Percentiles rank a stretch among this genome's conserved stretches.
Conservation (phyloP, 441 rosid species). For the Corymbia calophylla region DNA sequence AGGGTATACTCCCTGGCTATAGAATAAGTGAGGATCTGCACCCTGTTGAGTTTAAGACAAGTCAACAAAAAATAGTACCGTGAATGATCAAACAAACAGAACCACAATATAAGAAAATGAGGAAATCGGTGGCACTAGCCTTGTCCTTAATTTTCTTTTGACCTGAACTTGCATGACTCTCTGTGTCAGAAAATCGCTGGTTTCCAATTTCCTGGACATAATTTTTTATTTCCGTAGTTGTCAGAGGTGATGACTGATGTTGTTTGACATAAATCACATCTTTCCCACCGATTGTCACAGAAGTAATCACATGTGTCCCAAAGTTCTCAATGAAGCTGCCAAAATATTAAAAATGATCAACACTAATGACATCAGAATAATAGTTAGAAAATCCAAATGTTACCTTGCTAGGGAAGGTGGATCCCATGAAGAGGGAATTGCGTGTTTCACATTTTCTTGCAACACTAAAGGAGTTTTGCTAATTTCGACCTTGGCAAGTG, state of each 20-base stretch:
- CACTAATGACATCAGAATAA: background rate
- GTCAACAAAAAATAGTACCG: conserved; percentile 1
- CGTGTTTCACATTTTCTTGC: conserved; percentile 40
- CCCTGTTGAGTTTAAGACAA: conserved; percentile 21
- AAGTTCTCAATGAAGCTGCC: conserved; percentile 63
- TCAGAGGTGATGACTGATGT: conserved; percentile 54
- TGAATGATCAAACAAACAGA: background rate
- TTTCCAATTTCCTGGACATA: conserved; percentile 57
- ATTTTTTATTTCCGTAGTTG: conserved; percentile 45
- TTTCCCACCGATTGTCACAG: conserved; percentile 68
- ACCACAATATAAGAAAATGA: background rate
- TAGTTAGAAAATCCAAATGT: background rate
- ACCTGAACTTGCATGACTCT: conserved; percentile 32
- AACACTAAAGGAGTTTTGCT: conserved; percentile 23
- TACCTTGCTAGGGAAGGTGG: conserved; percentile 62
- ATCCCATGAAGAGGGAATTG: conserved; percentile 55
- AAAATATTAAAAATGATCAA: conserved; percentile 12
- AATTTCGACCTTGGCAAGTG: conserved; percentile 49
- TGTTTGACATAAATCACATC: conserved; percentile 63
- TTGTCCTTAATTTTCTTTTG: conserved; percentile 53
- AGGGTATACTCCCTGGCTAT: conserved; percentile 76
- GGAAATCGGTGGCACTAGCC: conserved; percentile 33
- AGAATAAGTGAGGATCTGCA: conserved; percentile 54
- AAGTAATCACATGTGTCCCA: conserved; percentile 64
- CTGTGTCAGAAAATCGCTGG: conserved; percentile 45